Conservation (phyloP, 2,329 filamentous ascomycete species). For the Colletotrichum sp. region DNA sequence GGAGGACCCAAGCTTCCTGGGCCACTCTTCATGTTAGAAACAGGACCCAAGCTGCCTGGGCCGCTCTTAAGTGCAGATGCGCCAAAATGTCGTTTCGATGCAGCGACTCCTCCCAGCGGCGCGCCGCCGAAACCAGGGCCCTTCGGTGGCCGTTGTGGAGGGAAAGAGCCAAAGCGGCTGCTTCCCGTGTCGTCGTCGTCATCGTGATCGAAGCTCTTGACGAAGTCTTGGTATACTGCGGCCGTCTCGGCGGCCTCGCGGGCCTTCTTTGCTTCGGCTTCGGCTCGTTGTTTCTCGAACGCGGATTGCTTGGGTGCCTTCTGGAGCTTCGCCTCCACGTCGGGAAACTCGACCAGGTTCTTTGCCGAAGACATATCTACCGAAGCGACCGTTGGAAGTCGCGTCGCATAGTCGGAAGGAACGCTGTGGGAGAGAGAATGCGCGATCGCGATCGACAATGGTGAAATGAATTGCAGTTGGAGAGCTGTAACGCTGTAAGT, state of each 20-base stretch:
- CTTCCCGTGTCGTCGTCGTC: slow-evolving; percentile 50
- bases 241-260: slow-evolving; percentile 87
- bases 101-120: slow-evolving; percentile 27
- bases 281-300: slow-evolving; percentile 87
- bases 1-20: slow-evolving; percentile 66
- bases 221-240: slow-evolving; percentile 85
- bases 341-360: slow-evolving; percentile 65
- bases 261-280: slow-evolving; percentile 85
- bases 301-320: slow-evolving; percentile 83
- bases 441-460: background rate
- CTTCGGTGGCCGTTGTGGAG: slow-evolving; percentile 2
- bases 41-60: slow-evolving; percentile 65
- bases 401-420: background rate
- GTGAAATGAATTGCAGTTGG: background rate
- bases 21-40: slow-evolving; percentile 61
- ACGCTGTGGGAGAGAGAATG: too few species aligned
- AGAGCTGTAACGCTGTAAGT: background rate
- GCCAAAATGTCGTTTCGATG: slow-evolving; percentile 69
- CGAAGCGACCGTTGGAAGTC: background rate
- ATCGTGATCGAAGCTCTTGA: slow-evolving; percentile 76
- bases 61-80: slow-evolving; percentile 62
- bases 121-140: slow-evolving; percentile 30
- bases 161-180: slow-evolving; percentile 12
- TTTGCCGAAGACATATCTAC: slow-evolving; percentile 52
- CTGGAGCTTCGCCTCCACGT: slow-evolving; percentile 77